These are phyloP conservation scores for Annulohypoxylon maeteangense DNA, from an alignment of 495 filamentous ascomycete species.

Conservation along the genomic window DNA sequence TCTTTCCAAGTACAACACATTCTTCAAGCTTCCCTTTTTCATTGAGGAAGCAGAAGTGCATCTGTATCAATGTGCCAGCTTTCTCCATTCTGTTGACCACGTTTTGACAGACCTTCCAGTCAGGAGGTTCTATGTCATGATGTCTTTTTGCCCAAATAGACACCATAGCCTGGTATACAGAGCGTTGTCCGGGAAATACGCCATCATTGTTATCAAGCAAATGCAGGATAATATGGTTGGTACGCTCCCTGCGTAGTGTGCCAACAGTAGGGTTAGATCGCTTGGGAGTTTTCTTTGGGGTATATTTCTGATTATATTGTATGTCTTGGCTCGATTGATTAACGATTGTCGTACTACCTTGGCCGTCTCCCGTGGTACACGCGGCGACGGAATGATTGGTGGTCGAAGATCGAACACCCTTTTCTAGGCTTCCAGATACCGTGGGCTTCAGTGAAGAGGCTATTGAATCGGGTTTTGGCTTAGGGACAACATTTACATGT, in stretches of 20 bases:
- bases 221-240: constrained; percentile 72
- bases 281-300: constrained; percentile 18
- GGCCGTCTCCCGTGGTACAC: background rate
- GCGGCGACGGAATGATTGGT: background rate
- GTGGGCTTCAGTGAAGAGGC: background rate
- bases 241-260: constrained; percentile 41
- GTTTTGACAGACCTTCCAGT: constrained; percentile 53
- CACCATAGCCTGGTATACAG: constrained; percentile 76
- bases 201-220: constrained; percentile 75
- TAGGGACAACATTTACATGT: background rate
- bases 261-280: constrained; percentile 32
- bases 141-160: constrained; percentile 70
- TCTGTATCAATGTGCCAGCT: constrained; percentile 65
- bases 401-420: background rate
- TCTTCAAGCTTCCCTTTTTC: constrained; percentile 39
- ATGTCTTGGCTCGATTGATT: background rate
- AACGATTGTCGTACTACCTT: background rate
- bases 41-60: constrained; percentile 70
- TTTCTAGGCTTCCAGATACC: background rate
- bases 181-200: constrained; percentile 77
- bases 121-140: constrained; percentile 56
- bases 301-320: background rate
- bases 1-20: constrained; percentile 42
- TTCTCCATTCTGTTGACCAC: constrained; percentile 71
- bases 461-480: background rate